Base-by-base conservation (phyloP, 805 yeast species). In the Myxozyma vanderwaltii region DNA sequence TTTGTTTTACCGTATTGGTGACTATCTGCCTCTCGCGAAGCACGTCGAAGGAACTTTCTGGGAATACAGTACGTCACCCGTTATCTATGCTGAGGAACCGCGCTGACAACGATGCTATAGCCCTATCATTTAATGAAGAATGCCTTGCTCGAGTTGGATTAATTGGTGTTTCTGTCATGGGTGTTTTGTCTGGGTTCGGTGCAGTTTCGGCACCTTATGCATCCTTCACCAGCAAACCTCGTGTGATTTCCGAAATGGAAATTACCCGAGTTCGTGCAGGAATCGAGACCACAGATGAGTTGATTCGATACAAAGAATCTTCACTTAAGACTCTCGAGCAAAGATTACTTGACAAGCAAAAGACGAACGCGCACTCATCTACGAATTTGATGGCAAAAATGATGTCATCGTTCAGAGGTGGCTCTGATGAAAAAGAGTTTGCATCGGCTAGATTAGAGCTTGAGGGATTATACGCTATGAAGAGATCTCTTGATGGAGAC, bases 111-210 rank as follows among this genome's bases (percentile, higher is more conserved):
- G n/a, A n/a, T n/a, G n/a, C 3, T 31, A 15, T 27, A 44, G 58
- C 58, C 15, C 43, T 51, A 48, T 51, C 60, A n/a, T 51, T 66
- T 39, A 56, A 41, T 24, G 69, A 70, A 38, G 63, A 64, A 53
- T 59, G 67, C 24, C 68, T 75, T 8, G 72, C 76, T 6, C 55
- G 75, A 29, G 69, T 76, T 10, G 75, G 76, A 19, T 67, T 77
- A 40, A 61, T 73, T n/a, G 80, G 80, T 13, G 71, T 77, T 36
- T 69, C 77, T 0, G 64, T 73, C 19, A 76, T 76, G 78, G 78
- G 77, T 0, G 58, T 70, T 5, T 64, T 76, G 36, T 71, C 77
- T 17, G 80, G 79, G 1, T 65, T 77, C 41, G 76, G 77, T 10
- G 70, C 77, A 8, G 76, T 77, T 21, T 66, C 74, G 17, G 77